These are phyloP conservation scores for Multifurca ochricompacta DNA, from an alignment of 768 basidiomycete species.

Conservation along the genomic window DNA sequence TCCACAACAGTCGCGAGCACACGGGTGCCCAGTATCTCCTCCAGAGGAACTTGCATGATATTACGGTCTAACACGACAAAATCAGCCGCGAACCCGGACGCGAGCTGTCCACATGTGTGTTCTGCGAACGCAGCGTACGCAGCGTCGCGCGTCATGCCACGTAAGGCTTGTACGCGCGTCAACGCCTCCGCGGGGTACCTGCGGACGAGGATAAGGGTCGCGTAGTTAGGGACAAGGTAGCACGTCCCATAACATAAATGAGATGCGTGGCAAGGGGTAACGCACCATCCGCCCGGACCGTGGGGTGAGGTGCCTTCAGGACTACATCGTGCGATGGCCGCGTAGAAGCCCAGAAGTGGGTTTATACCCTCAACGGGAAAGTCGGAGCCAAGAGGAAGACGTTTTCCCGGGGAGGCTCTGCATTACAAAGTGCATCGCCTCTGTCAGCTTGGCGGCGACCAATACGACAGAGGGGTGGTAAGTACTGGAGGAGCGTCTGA, in stretches of 20 bases:
- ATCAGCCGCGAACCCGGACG: constrained; percentile 76
- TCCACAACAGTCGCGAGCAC: constrained; percentile 72
- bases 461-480: not conserved
- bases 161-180: constrained; percentile 73
- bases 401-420: constrained; percentile 43
- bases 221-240: not conserved
- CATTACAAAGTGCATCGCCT: not conserved
- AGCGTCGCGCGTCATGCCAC: constrained; percentile 85
- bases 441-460: not conserved
- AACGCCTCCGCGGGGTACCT: constrained; percentile 77
- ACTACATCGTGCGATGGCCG: constrained; percentile 70
- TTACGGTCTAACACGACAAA: constrained; percentile 78
- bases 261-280: not conserved
- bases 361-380: constrained; percentile 92
- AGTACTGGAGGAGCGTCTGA: constrained; percentile 63
- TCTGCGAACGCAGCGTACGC: constrained; percentile 85
- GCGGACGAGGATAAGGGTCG: not conserved
- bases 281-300: constrained; percentile 75
- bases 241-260: not conserved
- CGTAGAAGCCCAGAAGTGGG: constrained; percentile 84
- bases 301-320: constrained; percentile 73
- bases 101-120: constrained; percentile 60
- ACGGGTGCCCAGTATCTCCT: constrained; percentile 56
- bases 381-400: constrained; percentile 83
- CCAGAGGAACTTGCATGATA: constrained; percentile 56